A percentile compares a stretch with the other conserved stretches of the same genome.
These are phyloP conservation scores for Pyrus hybrid DNA, from an alignment of 331 rosid species.

Conservation along the genomic window DNA sequence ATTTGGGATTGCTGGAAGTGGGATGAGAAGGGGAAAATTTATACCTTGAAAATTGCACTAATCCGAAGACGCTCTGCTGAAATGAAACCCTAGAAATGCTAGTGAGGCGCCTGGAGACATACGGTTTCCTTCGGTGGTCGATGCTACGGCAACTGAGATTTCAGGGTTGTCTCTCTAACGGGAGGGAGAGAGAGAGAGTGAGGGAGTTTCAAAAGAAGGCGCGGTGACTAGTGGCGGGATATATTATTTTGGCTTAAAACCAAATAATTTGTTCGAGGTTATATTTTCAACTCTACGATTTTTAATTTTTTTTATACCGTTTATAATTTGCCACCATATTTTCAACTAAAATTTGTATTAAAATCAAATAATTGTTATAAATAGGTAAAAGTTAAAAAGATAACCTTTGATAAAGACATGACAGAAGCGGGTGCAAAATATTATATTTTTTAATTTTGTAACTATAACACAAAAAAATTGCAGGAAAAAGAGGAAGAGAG, in stretches of 20 bases:
- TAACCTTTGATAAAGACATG: rapidly evolving
- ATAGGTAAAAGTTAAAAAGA: rapidly evolving
- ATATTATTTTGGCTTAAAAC: too few relatives aligned
- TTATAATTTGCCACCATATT: too few relatives aligned
- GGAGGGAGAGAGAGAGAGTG: not conserved
- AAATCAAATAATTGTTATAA: too few relatives aligned
- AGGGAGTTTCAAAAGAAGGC: slow-evolving; percentile 7
- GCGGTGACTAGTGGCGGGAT: slow-evolving; percentile 31
- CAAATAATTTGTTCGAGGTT: too few relatives aligned
- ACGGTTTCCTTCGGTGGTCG: too few relatives aligned
- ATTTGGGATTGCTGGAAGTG: not conserved
- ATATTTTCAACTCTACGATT: too few relatives aligned
- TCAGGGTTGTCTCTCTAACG: not conserved
- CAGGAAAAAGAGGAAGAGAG: too few relatives aligned
- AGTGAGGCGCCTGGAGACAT: not conserved
- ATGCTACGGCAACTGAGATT: not conserved
- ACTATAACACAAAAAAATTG: too few relatives aligned
- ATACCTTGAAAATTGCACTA: not conserved
- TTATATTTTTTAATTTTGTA: too few relatives aligned
- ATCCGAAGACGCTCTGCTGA: not conserved
- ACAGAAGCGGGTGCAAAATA: too few relatives aligned
- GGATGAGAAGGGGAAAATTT: not conserved
- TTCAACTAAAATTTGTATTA: too few relatives aligned
- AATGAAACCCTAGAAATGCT: slow-evolving; percentile 20
- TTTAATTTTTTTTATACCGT: too few relatives aligned